Base-by-base conservation (phyloP, 108 stramenopile species). In the Seminavis robusta region DNA sequence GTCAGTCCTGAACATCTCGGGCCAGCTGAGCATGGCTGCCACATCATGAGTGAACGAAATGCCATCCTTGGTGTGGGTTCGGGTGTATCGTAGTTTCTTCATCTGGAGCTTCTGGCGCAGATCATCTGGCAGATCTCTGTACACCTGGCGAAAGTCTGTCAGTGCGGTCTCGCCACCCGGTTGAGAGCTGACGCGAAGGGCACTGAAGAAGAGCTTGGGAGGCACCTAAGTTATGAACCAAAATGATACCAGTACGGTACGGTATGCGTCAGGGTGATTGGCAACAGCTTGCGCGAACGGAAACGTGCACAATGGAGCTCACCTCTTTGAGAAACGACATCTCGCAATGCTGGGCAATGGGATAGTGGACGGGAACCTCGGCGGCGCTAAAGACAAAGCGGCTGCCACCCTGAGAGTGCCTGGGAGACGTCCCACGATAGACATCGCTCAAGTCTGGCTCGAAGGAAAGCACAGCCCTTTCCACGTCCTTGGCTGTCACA, bases 361-460 rank as follows among this genome's bases (percentile, higher is more conserved):
- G 70, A 33, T 72, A 72, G 19, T 48, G 45, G 7, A 44, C 31
- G 0, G 70, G 70, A 26, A 62, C 70, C 24, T 77, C 76, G 0
- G 76, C 70, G 0, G 76, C 76, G 19, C 66, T 63, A 33, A 72
- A 72, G 49, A 36, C 44, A 49, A 44, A 77, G 5, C 40, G 33
- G 2, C 66, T 68, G 20, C 71, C 66, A 10, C 40, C 47, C 17
- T 43, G 38, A 0, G 49, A 37, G 20, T 16, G 43, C 21, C 76
- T 60, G 17, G 76, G 70, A 1, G 70, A 72, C 10, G 76, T 77
- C 38, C 76, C 76, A 16, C 66, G 66, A 45, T 77, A 77, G 1
- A 19, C 31, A 28, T 77, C 36, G 31, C 41, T 43, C 32, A 77
- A 49, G n/a, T 63, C 44, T 26, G 76, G 70, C 27, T 77, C 31